Conservation (phyloP, 345 rosid species). For the Camelina hispida region DNA sequence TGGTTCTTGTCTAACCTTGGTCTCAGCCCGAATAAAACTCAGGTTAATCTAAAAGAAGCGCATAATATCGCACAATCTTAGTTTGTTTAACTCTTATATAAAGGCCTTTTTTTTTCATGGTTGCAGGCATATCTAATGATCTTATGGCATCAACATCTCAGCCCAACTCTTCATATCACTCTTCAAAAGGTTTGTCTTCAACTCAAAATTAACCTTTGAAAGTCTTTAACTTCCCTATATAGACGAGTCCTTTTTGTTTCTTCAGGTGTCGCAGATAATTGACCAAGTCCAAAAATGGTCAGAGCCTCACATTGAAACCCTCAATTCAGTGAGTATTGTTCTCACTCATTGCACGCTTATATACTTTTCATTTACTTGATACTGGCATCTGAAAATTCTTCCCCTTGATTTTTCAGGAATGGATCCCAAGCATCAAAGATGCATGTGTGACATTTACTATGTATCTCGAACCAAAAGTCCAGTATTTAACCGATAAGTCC, state of each 20-base stretch:
- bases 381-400: slow-evolving; percentile 10
- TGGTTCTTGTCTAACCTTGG: slow-evolving; percentile 47
- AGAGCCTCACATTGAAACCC: slow-evolving; percentile 42
- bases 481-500: slow-evolving; percentile 43
- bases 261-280: slow-evolving; percentile 36
- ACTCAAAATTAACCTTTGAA: slow-evolving; percentile 1
- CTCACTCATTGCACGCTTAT: slow-evolving; percentile 1
- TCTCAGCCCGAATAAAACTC: slow-evolving; percentile 38
- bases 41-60: slow-evolving; percentile 37
- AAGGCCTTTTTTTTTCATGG: background rate
- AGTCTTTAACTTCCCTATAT: background rate
- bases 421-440: slow-evolving; percentile 53
- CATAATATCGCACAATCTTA: background rate
- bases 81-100: slow-evolving; percentile 1
- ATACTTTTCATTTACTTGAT: slow-evolving; percentile 19
- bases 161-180: slow-evolving; percentile 44
- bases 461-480: slow-evolving; percentile 45
- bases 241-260: background rate
- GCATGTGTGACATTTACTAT: slow-evolving; percentile 38
- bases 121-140: slow-evolving; percentile 43
- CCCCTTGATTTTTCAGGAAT: slow-evolving; percentile 40
- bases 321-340: slow-evolving; percentile 46
- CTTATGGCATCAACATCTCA: slow-evolving; percentile 50
- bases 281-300: slow-evolving; percentile 45
- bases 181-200: slow-evolving; percentile 45